Evolutionary conservation across 2,329 filamentous ascomycete genomes (phyloP).

Genomic region (Talaromyces verruculosus): DNA sequence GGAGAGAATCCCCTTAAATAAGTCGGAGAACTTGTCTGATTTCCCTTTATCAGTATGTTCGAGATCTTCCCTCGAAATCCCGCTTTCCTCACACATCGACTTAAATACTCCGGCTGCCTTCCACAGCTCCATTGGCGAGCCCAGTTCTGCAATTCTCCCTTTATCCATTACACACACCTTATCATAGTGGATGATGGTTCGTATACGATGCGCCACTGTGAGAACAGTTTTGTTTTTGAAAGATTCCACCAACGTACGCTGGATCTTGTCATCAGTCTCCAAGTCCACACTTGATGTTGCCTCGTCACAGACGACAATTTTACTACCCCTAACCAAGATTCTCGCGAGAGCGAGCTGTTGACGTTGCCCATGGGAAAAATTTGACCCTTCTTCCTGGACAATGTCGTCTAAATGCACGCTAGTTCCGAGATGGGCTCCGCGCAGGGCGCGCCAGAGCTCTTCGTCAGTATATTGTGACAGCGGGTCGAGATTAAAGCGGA

Average conservation of each 20-base stretch:
- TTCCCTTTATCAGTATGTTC: background rate
- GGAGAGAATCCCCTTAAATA: background rate
- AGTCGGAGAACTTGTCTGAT: background rate
- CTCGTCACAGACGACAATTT: conserved; percentile 74
- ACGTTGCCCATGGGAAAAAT: conserved; percentile 76
- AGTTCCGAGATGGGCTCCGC: conserved; percentile 64
- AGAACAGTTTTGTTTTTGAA: conserved; percentile 62
- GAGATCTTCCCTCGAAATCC: conserved; percentile 1
- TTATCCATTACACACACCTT: conserved; percentile 62
- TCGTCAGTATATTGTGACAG: conserved; percentile 68
- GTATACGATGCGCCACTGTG: conserved; percentile 70
- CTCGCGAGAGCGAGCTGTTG: conserved; percentile 73
- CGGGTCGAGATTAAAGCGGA: conserved; percentile 74
- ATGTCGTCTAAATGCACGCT: conserved; percentile 23
- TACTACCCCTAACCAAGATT: conserved; percentile 66
- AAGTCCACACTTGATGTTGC: conserved; percentile 74
- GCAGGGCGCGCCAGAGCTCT: conserved; percentile 67
- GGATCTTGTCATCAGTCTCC: conserved; percentile 69
- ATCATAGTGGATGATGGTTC: conserved; percentile 72
- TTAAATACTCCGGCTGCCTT: conserved; percentile 12
- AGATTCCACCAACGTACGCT: conserved; percentile 67
- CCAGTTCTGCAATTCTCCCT: conserved; percentile 15
- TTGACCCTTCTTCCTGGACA: conserved; percentile 54
- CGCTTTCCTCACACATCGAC: conserved; percentile 21
- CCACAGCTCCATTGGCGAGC: conserved; percentile 16